Evolutionary conservation across 2,329 filamentous ascomycete genomes (phyloP), one percentile per base, ranked within the genome.

Genomic region (Fusarium ramigenum): DNA sequence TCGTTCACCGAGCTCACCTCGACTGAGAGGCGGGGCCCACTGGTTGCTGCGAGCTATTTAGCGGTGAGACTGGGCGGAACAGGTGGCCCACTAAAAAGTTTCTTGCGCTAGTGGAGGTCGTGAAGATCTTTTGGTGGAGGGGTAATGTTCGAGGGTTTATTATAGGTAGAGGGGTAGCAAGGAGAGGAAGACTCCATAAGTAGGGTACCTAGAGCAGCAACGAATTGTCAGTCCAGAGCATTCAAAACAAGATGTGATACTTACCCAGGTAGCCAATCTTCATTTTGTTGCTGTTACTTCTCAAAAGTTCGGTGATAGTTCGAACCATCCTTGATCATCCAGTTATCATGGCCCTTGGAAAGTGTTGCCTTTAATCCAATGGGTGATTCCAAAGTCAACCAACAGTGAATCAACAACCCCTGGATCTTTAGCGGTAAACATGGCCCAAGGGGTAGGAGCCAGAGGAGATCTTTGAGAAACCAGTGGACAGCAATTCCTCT

Each of bases 1-100:
- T 47, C 16, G 25, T 40, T 73, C 60, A 73, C 65, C 53, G 49
- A 73, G 60, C 60, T 66, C 46, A 59, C 70, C 53, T 52, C 10
- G 7, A 39, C n/a, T 36, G 16, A 11, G 36, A 19, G 36, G 36
- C 36, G 28, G 58, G 34, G 34, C 32, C 70, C 56, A 62, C 50
- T 21, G 21, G 32, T 57, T 40, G 40, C 52, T 57, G 47, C 46
- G 53, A 73, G 59, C 52, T 39, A 36, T 63, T 73, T 61, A 53
- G 70, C 70, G 70, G 66, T 73, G 53, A 66, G 69, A 58, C 43
- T 57, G n/a, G 37, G 47, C 34, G 46, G 30, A 25, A 43, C 44
- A 46, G 28, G 18, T 23, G 53, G 14, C 32, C 62, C 67, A 71
- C 52, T 67, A 54, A 49, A 71, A 67, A 62, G 58, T 54, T 32